Conservation (phyloP, 192 early-diverging fungal species). For the Jimgerdemannia lactiflua region DNA sequence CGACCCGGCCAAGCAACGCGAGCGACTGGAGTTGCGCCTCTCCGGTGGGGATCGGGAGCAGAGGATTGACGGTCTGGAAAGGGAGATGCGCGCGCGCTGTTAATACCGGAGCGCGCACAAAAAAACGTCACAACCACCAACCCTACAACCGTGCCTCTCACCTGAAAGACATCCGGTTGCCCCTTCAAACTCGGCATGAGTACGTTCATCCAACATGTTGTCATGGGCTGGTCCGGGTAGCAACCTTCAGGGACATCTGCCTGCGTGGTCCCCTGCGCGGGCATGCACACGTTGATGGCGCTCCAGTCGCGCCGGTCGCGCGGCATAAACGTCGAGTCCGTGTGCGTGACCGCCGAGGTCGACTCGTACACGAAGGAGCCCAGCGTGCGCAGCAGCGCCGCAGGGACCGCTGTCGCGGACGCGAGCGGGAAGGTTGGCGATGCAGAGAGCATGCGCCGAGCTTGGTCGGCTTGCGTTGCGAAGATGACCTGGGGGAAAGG, state of each 20-base stretch:
- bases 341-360: constrained; percentile 34
- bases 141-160: too few species aligned
- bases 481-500: constrained; percentile 18
- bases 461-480: constrained; percentile 37
- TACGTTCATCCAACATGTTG: constrained; percentile 51
- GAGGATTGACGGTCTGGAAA: constrained; percentile 59
- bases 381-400: constrained; percentile 30
- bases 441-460: constrained; percentile 17
- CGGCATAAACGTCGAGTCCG: constrained; percentile 42
- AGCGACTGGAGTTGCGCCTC: constrained; percentile 30
- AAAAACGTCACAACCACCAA: too few species aligned
- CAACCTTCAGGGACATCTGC: neutral
- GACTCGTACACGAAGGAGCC: constrained; percentile 35
- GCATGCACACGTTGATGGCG: constrained; percentile 34
- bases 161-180: constrained; percentile 30
- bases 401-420: constrained; percentile 10
- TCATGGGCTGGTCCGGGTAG: constrained; percentile 28
- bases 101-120: too few species aligned
- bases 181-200: constrained; percentile 29
- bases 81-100: too few species aligned
- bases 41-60: constrained; percentile 31
- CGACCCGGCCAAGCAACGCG: constrained; percentile 52
- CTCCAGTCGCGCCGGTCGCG: constrained; percentile 27
- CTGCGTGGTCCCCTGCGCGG: constrained; percentile 3
- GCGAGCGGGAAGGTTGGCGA: neutral